Base-by-base conservation (phyloP, 768 basidiomycete species). In the Amanita polypyramis region DNA sequence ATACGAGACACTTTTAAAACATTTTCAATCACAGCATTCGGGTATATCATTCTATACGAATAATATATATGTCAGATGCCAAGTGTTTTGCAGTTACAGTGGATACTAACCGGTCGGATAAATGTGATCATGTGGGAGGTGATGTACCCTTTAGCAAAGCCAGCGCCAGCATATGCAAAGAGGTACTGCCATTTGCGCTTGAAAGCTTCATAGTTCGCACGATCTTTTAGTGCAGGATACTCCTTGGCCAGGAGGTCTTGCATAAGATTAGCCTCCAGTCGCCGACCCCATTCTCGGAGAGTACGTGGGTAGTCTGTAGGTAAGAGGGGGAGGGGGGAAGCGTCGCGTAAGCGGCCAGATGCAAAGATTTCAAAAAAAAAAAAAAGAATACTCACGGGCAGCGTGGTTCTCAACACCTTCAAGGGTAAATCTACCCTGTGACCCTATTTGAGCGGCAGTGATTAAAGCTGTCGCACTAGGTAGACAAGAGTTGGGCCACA, bases 401-500 rank as follows among this genome's bases (percentile, higher is more conserved):
- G 82, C 80, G 54, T 89, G 85, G 60, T 93, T 94, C 59, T 87
- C 85, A 29, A 95, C 84, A 23, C 76, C 74, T 53, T 94, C 87
- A 6, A 95, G 71, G 14, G 87, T 84, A 64, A 95, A 85, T 44
- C 81, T 75, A 29, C 82, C 81, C 52, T 82, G 73, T 17, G 88
- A 79, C 19, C 77, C 82, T 1, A 73, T 65, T 43, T 84, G 76
- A 8, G 88, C 82, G 33, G 81, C 80, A 45, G 79, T 76, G 48
- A 89, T 77, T 43, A 92, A 72, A n/a, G 79, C 79, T 0, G 87
- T 86, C 15, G 91, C 84, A 51, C 85, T 89, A 2, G 92, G 91
- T 20, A 94, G 70, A 65, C 87, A 91, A 1, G 85, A 85, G 59
- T 88, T 88, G 14, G 85, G 85, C 85, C 85, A 89, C 82, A 89